Evolutionary conservation across 2,329 filamentous ascomycete genomes (phyloP), one percentile per base, ranked within the genome.

Genomic region (Epichloe gansuensis): DNA sequence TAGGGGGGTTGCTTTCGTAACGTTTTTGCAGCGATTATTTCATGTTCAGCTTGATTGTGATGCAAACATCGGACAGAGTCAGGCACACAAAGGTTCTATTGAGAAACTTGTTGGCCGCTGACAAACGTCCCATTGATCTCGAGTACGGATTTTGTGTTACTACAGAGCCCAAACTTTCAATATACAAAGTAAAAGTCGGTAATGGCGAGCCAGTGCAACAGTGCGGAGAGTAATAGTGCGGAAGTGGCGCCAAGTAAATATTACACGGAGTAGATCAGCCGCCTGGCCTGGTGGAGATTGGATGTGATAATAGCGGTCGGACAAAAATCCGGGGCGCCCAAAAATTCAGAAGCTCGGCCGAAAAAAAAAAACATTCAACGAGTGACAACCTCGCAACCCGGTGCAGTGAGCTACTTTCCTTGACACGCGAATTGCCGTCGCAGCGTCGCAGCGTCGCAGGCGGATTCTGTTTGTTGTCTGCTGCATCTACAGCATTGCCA

Each of bases 321-420:
- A 52, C 40, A 48, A 52, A 52, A 49, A 43, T 49, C 51, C 51
- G 51, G 40, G 47, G 5, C 46, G n/a, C 27, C 31, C 27, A 4
- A 23, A 25, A 12, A 3, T 25, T 12, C 40, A 43, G 41, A 21
- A 43, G 41, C 17, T 13, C 36, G 13, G 36, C 13, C 36, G 15
- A 6, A 42, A 8, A 42, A 42, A 17, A 41, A 41, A 41, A 17
- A 17, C 17, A 25, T 23, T 2, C 35, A 11, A 17, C 8, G 21
- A 38, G 9, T 27, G 47, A 42, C 27, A 21, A 35, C 13, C 5
- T 13, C n/a, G 15, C 15, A 27, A 13, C 25, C 12, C 17, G 12
- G 23, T 7, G 23, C 42, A 31, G 42, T 31, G 12, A 27, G 7
- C 15, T 9, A 47, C 12, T 15, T n/a, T 15, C 21, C 13, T 15